A percentile compares a stretch with the other conserved stretches of the same genome.
phyloP scores from a whole-genome alignment of 2,329 filamentous ascomycete species.

The Clarireedia hainanense region DNA sequence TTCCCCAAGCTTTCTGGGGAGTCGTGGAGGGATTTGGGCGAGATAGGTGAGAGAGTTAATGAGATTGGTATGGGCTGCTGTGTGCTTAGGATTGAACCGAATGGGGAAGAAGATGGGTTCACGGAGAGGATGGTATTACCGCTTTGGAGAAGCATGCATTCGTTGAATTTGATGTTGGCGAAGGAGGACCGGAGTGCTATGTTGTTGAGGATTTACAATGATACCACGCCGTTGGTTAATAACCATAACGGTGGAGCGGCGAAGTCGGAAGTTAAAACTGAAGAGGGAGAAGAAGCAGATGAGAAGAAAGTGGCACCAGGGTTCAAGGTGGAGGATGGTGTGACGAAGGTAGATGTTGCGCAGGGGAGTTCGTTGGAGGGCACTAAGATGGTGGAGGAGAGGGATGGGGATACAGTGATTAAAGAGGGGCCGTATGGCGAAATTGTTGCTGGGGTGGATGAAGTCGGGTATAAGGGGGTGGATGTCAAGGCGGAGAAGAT shows the following conservation, averaged over 20 bases:
- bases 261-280: conserved; percentile 12
- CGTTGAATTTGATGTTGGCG: conserved; percentile 92
- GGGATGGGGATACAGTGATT: conserved; percentile 11
- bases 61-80: conserved; percentile 87
- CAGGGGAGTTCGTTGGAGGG: conserved; percentile 15
- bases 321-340: conserved; percentile 18
- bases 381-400: conserved; percentile 7
- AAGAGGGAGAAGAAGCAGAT: conserved; percentile 8
- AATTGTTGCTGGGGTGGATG: conserved; percentile 15
- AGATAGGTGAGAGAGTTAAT: conserved; percentile 77
- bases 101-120: conserved; percentile 53
- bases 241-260: conserved; percentile 31
- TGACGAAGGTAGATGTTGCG: conserved; percentile 19
- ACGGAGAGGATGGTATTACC: conserved; percentile 80
- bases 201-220: conserved; percentile 85
- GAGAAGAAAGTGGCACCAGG: conserved; percentile 11
- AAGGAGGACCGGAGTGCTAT: conserved; percentile 94
- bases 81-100: conserved; percentile 75
- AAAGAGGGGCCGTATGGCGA: conserved; percentile 22
- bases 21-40: conserved; percentile 68
- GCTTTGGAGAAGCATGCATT: conserved; percentile 87
- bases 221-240: conserved; percentile 72
- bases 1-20: conserved; percentile 80
- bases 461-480: not conserved
- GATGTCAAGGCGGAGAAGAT: conserved; percentile 22